A percentile compares a stretch with the other conserved stretches of the same genome.
These are phyloP conservation scores for Amphichorda felina DNA, from an alignment of 2,329 filamentous ascomycete genomes.

Conservation along the genomic window DNA sequence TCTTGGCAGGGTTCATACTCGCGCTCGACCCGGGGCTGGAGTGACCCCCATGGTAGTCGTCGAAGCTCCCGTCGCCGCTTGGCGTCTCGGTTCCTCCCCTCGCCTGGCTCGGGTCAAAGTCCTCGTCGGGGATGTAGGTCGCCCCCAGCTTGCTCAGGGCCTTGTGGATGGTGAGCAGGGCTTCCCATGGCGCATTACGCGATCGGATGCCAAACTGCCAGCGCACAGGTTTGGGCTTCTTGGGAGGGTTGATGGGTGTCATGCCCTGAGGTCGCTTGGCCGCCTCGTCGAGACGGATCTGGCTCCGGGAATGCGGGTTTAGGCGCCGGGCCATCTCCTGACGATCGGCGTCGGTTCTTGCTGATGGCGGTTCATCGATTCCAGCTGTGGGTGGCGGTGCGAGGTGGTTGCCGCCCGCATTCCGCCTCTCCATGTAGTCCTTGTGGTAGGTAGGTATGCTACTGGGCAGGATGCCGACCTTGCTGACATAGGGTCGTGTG, in stretches of 20 bases:
- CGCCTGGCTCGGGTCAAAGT: conserved; percentile 36
- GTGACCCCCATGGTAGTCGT: conserved; percentile 21
- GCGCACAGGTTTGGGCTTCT: conserved; percentile 70
- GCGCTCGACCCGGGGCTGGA: conserved; percentile 21
- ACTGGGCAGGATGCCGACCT: conserved; percentile 83
- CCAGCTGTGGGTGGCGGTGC: conserved; percentile 28
- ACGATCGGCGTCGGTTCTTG: conserved; percentile 60
- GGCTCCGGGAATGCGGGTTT: conserved; percentile 71
- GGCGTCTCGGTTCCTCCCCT: conserved; percentile 23
- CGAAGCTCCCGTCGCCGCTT: conserved; percentile 27
- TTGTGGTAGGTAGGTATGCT: conserved; percentile 85
- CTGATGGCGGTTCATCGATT: conserved; percentile 33
- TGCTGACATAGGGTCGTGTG: conserved; percentile 56
- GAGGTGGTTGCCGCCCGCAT: conserved; percentile 35
- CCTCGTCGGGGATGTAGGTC: conserved; percentile 66
- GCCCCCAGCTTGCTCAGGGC: conserved; percentile 80
- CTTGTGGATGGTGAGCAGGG: conserved; percentile 89
- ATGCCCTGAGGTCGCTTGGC: conserved; percentile 48
- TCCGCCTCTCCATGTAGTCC: conserved; percentile 71
- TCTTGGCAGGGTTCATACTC: conserved; percentile 39
- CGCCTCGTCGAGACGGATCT: conserved; percentile 55
- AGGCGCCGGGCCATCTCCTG: conserved; percentile 70
- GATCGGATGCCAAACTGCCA: conserved; percentile 98
- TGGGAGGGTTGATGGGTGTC: conserved; percentile 50
- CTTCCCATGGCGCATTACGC: conserved; percentile 86